These are phyloP conservation scores for Cladosporium sp. DNA, from an alignment of 2,329 filamentous ascomycete genomes.

Conservation along the genomic window DNA sequence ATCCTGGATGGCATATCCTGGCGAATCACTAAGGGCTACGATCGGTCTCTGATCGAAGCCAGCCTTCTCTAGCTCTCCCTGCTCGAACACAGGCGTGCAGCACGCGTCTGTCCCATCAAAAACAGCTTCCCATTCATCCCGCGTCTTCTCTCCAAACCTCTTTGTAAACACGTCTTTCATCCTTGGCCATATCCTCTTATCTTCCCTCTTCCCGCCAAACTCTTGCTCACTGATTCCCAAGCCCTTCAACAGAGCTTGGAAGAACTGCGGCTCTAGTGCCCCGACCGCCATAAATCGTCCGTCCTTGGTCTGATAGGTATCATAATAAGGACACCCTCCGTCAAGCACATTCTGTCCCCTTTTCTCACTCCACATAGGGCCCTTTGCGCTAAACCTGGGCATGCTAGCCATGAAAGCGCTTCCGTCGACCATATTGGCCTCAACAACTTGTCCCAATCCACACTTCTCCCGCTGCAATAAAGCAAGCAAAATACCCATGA, in stretches of 20 bases:
- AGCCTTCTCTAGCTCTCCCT: constrained; percentile 62
- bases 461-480: constrained; percentile 61
- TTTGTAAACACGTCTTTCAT: constrained; percentile 58
- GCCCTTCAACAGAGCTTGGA: constrained; percentile 61
- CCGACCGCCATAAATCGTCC: constrained; percentile 79
- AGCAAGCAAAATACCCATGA: constrained; percentile 77
- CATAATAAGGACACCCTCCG: constrained; percentile 82
- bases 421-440: constrained; percentile 97
- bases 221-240: constrained; percentile 52
- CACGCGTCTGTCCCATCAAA: constrained; percentile 93
- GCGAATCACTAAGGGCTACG: constrained; percentile 66
- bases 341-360: constrained; percentile 78
- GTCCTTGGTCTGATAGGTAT: constrained; percentile 81
- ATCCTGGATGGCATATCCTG: constrained; percentile 55
- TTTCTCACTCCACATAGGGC: constrained; percentile 56
- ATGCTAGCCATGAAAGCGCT: constrained; percentile 73
- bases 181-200: constrained; percentile 63
- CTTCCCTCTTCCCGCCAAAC: constrained; percentile 49
- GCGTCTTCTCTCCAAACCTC: constrained; percentile 65
- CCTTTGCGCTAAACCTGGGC: constrained; percentile 64
- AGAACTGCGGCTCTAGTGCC: constrained; percentile 85
- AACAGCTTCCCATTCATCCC: constrained; percentile 74
- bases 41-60: constrained; percentile 66
- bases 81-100: constrained; percentile 79
- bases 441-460: constrained; percentile 79